phyloP scores from a whole-genome alignment of 75 land plant species.

The Sequoia sempervirens region DNA sequence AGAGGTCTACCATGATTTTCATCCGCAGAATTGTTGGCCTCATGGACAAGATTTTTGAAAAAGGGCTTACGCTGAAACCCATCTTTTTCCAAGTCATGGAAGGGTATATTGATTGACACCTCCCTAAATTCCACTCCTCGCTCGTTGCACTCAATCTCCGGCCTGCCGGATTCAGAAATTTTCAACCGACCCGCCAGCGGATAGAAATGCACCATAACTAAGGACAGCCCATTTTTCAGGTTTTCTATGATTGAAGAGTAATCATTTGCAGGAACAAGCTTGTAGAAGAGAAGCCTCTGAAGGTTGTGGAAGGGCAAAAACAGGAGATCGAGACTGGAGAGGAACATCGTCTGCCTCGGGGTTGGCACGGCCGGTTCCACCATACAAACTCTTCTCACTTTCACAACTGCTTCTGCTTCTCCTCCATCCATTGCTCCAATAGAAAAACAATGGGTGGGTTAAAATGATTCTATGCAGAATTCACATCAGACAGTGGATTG shows the following conservation, averaged over 20 bases:
- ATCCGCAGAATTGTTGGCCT: slow-evolving; percentile 9
- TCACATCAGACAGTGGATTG: too few species aligned
- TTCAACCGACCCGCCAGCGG: too few species aligned
- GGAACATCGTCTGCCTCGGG: background rate
- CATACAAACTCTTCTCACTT: background rate
- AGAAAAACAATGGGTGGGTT: too few species aligned
- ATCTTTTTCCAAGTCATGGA: too few species aligned
- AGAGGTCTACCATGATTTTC: background rate
- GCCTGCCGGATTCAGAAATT: too few species aligned
- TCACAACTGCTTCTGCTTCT: too few species aligned
- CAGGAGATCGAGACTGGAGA: slow-evolving; percentile 8
- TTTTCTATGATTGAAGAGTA: background rate
- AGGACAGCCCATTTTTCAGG: slow-evolving; percentile 10
- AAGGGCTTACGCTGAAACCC: too few species aligned
- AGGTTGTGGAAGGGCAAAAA: slow-evolving; percentile 7
- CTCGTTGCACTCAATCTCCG: too few species aligned
- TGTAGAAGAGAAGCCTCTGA: slow-evolving; percentile 8
- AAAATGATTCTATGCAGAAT: too few species aligned
- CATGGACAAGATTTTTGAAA: background rate
- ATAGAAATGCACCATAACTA: background rate
- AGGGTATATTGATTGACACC: too few species aligned
- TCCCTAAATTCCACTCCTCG: too few species aligned
- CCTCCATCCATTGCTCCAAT: too few species aligned
- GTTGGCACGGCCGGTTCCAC: background rate
- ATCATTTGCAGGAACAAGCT: background rate